These are phyloP conservation scores for Blastocystis sp. DNA, from an alignment of 352 stramenopile genomes.

Conservation along the genomic window DNA sequence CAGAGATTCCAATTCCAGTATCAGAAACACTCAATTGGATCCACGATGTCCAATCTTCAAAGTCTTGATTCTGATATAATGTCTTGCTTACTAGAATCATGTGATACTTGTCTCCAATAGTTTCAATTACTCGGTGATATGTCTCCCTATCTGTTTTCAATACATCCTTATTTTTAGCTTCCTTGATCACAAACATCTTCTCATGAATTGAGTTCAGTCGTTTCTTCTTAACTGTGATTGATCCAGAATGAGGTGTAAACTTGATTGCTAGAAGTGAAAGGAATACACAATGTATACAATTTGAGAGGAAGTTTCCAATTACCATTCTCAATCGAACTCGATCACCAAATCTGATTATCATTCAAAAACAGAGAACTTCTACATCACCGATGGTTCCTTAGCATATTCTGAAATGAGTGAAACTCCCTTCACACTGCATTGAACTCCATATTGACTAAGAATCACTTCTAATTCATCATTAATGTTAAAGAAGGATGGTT, in stretches of 20 bases:
- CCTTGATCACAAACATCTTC: no score
- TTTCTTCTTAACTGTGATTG: background rate
- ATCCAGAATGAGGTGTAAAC: background rate
- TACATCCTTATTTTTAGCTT: no score
- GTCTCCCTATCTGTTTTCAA: background rate
- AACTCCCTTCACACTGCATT: background rate
- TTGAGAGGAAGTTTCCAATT: background rate
- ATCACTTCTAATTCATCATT: no score
- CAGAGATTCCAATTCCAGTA: conserved; percentile 26
- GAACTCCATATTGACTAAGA: background rate
- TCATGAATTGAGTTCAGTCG: no score
- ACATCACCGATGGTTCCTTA: background rate
- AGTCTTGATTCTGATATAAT: background rate
- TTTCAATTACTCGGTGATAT: no score
- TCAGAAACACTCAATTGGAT: conserved; percentile 2
- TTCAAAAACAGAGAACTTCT: background rate
- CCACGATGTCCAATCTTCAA: background rate
- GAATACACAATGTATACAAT: background rate
- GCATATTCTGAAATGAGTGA: background rate
- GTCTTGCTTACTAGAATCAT: no score
- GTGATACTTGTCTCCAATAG: no score
- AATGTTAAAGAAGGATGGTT: no score
- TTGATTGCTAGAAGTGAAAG: background rate
- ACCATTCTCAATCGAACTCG: background rate
- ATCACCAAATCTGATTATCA: conserved; percentile 16